phyloP scores from a whole-genome alignment of 192 early-diverging fungal species.

The Coemansia sp. region DNA sequence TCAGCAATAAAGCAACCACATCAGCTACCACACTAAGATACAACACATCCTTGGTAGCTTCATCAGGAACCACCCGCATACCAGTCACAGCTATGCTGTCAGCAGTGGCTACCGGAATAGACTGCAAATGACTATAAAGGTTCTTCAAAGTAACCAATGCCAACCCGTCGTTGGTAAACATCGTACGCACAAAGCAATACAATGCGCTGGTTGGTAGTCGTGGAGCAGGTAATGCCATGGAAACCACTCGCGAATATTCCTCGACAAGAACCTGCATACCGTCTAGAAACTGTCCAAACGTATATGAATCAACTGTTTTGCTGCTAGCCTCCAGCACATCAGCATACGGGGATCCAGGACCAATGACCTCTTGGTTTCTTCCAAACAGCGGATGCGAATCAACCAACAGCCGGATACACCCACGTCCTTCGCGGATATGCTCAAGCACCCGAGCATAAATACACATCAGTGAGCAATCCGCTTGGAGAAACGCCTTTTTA shows the following conservation, averaged over 20 bases:
- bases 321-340: conserved; percentile 1
- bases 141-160: conserved; percentile 23
- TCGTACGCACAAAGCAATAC: conserved; percentile 28
- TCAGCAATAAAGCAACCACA: conserved; percentile 32
- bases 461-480: conserved; percentile 27
- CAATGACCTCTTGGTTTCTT: neutral
- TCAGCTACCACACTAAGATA: conserved; percentile 45
- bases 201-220: conserved; percentile 23
- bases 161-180: conserved; percentile 28
- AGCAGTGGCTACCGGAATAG: conserved; percentile 21
- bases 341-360: neutral
- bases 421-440: conserved; percentile 36
- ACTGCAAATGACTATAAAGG: conserved; percentile 25
- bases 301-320: conserved; percentile 18
- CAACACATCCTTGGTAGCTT: conserved; percentile 40
- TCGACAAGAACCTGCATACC: conserved; percentile 21
- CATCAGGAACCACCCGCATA: conserved; percentile 31
- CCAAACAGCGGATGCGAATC: conserved; percentile 37
- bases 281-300: conserved; percentile 34
- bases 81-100: neutral
- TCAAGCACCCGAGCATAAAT: conserved; percentile 23
- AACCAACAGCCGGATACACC: conserved; percentile 34
- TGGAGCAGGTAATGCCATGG: conserved; percentile 20
- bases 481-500: conserved; percentile 13
- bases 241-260: conserved; percentile 35